phyloP scores from a whole-genome alignment of 2,329 filamentous ascomycete species.

The Phialophora tarda region DNA sequence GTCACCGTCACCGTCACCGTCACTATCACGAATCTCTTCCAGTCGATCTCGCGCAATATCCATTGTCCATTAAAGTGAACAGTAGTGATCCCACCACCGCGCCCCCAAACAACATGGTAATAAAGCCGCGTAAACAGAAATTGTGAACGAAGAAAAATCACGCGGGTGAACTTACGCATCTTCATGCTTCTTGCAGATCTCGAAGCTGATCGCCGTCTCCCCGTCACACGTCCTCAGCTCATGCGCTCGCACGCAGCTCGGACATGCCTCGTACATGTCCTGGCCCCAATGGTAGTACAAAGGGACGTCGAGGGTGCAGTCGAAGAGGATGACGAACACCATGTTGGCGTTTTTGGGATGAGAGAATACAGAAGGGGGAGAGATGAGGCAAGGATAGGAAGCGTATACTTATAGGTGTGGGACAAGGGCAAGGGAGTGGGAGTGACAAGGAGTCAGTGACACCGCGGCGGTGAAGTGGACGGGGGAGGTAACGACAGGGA shows the following conservation, averaged over 20 bases:
- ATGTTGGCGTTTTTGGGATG: conserved; percentile 7
- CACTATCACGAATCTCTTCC: neutral
- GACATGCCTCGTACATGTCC: conserved; percentile 27
- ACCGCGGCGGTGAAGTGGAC: neutral
- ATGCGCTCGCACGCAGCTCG: conserved; percentile 27
- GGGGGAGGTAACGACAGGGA: neutral
- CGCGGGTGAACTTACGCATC: conserved; percentile 19
- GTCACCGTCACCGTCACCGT: neutral
- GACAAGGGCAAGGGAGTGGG: neutral
- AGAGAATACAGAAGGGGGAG: conserved; percentile 11
- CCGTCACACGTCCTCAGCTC: conserved; percentile 31
- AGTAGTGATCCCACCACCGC: too few relatives aligned
- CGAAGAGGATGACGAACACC: conserved; percentile 26
- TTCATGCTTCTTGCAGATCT: conserved; percentile 28
- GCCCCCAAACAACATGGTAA: neutral
- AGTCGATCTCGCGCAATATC: neutral
- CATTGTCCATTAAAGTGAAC: neutral
- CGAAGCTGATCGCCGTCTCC: conserved; percentile 25
- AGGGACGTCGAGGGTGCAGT: conserved; percentile 8
- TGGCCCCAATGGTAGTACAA: conserved; percentile 26
- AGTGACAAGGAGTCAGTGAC: neutral
- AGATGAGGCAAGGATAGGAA: neutral
- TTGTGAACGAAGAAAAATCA: neutral
- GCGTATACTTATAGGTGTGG: neutral
- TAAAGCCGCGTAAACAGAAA: neutral